Evolutionary conservation across 2,329 filamentous ascomycete genomes (phyloP).

Genomic region (Claviceps sp.): DNA sequence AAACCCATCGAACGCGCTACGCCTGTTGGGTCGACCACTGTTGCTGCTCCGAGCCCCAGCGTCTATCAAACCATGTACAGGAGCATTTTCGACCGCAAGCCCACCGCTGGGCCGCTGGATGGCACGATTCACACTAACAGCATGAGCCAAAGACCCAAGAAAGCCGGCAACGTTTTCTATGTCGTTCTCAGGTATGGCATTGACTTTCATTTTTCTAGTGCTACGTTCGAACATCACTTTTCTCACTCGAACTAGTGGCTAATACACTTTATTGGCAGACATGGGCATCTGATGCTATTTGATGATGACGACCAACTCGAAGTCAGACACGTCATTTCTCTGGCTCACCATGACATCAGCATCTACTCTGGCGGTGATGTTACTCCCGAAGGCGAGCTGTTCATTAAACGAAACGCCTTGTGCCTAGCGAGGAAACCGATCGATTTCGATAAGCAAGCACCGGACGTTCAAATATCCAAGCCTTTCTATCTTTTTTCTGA

Average conservation of each 20-base stretch:
- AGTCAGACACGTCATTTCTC: slow-evolving; percentile 87
- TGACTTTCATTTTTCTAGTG: not conserved
- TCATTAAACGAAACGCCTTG: slow-evolving; percentile 87
- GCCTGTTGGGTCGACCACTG: slow-evolving; percentile 60
- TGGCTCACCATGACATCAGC: slow-evolving; percentile 74
- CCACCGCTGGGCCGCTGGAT: slow-evolving; percentile 31
- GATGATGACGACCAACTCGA: slow-evolving; percentile 92
- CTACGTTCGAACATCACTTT: not conserved
- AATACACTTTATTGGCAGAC: slow-evolving; percentile 33
- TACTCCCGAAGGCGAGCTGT: slow-evolving; percentile 85
- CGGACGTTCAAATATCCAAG: slow-evolving; percentile 49
- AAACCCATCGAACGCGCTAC: slow-evolving; percentile 81
- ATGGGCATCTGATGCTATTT: slow-evolving; percentile 94
- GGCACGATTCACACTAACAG: slow-evolving; percentile 31
- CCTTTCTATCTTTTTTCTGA: slow-evolving; percentile 93
- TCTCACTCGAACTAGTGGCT: not conserved
- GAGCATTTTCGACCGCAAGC: slow-evolving; percentile 81
- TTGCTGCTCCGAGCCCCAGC: slow-evolving; percentile 72
- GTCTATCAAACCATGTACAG: slow-evolving; percentile 98
- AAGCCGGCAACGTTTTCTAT: slow-evolving; percentile 80
- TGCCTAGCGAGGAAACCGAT: slow-evolving; percentile 56
- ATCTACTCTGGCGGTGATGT: slow-evolving; percentile 67
- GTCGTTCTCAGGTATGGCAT: slow-evolving; percentile 66
- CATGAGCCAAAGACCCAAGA: slow-evolving; percentile 42
- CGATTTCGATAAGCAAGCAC: slow-evolving; percentile 34